phyloP scores from a whole-genome alignment of 108 stramenopile genomes.

The Bacterosira constricta region DNA sequence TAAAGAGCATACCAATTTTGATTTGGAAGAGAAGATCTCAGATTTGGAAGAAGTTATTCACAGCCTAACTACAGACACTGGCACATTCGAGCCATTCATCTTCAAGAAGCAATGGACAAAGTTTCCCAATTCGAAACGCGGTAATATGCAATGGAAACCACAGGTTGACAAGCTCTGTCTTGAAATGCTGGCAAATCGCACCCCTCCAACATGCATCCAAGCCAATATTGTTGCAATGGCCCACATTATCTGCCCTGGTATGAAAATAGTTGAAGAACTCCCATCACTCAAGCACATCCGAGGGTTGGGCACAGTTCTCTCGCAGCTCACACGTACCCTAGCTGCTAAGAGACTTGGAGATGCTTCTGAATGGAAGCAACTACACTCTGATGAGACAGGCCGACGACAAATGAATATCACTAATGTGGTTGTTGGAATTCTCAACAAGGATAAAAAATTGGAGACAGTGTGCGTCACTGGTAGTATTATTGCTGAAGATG shows the following conservation, averaged over 20 bases:
- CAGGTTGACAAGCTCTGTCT: slow-evolving; percentile 20
- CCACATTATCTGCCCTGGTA: background rate
- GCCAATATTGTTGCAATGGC: slow-evolving; percentile 18
- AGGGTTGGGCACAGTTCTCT: slow-evolving; percentile 3
- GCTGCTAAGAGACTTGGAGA: slow-evolving; percentile 16
- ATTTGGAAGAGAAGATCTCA: too few species aligned
- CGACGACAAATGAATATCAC: background rate
- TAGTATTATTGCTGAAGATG: slow-evolving; percentile 4
- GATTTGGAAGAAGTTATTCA: too few species aligned
- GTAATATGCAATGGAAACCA: slow-evolving; percentile 24
- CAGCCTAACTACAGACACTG: too few species aligned
- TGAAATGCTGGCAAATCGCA: slow-evolving; percentile 19
- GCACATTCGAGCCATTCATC: too few species aligned
- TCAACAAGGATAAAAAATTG: background rate
- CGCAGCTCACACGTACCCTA: background rate
- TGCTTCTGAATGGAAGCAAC: background rate
- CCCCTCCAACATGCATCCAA: slow-evolving; percentile 19
- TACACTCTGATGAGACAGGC: background rate
- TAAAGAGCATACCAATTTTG: too few species aligned
- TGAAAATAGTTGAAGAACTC: background rate
- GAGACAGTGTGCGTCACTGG: background rate
- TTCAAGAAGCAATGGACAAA: too few species aligned
- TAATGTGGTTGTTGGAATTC: background rate
- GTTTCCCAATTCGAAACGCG: too few species aligned
- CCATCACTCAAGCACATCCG: slow-evolving; percentile 18